Evolutionary conservation across 169 alveolate genomes (phyloP).

Genomic region (Plasmodium coatneyi): DNA sequence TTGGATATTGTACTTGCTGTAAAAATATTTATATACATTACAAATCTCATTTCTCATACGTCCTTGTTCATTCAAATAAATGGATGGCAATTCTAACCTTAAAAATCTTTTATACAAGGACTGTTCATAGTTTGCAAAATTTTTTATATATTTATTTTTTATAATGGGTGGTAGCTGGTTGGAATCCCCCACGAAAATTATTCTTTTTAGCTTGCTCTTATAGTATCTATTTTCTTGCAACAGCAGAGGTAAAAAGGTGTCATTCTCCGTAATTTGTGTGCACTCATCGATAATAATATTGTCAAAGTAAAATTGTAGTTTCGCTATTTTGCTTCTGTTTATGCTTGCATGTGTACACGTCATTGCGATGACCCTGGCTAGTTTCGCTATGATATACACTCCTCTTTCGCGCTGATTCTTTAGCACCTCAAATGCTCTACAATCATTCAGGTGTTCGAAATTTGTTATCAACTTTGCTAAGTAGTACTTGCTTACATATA

Average conservation of each 20-base stretch:
- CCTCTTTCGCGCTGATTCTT: conserved; percentile 93
- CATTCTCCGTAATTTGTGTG: conserved; percentile 92
- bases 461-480: conserved; percentile 72
- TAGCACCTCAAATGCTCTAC: conserved; percentile 93
- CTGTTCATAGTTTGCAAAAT: conserved; percentile 88
- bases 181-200: conserved; percentile 94
- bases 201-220: conserved; percentile 87
- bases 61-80: conserved; percentile 90
- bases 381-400: conserved; percentile 90
- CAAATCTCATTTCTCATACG: conserved; percentile 92
- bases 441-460: conserved; percentile 85
- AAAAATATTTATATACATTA: conserved; percentile 90
- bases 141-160: conserved; percentile 85
- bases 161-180: conserved; percentile 95
- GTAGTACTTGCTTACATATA: conserved; percentile 28
- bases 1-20: conserved; percentile 76
- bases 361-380: conserved; percentile 94
- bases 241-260: conserved; percentile 93
- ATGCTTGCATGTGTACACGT: conserved; percentile 97
- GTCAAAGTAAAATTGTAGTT: conserved; percentile 85
- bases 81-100: conserved; percentile 88
- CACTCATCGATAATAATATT: conserved; percentile 92
- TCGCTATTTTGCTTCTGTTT: conserved; percentile 87
- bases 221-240: conserved; percentile 84
- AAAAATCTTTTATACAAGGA: conserved; percentile 88